Evolutionary conservation across 768 basidiomycete genomes (phyloP), one percentile per base, ranked within the genome.

Genomic region (Asterophora parasitica): DNA sequence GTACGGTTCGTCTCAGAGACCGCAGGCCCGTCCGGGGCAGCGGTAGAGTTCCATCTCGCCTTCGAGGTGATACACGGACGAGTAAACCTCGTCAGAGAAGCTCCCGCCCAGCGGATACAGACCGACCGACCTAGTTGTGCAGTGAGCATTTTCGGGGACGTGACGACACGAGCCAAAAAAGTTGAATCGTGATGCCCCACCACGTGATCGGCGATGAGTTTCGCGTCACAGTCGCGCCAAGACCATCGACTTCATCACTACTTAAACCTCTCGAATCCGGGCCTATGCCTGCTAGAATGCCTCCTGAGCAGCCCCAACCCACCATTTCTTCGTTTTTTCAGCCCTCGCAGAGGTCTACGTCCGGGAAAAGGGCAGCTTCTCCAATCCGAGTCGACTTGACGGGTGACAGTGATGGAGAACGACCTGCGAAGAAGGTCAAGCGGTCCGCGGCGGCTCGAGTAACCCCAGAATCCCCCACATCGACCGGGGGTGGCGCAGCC

Each of bases 1-100:
- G 52, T 65, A 85, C 85, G 83, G 56, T 85, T 84, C 13, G 83
- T 85, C 52, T 80, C 80, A 1, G 84, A 79, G 32, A 74, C 61
- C 4, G 70, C 64, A 15, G 74, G 71, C 10, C 73, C 76, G 46
- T 78, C 77, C 27, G 55, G 61, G 26, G 65, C 49, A 10, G 54
- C 34, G n/a, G 61, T 59, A 20, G 65, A 58, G 12, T 65, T 51
- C 48, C 57, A 58, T 53, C 64, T 62, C 23, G 26, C 32, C 9
- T 30, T 13, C 7, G 48, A 33, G 1, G 28, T 10, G 26, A 30
- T 41, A 2, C 47, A 44, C 17, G 31, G 30, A 23, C 45, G 44
- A 30, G 28, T 44, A 31, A 49, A 42, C 28, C 38, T 46, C 19
- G 38, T 31, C 33, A 54, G 28, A 31, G 51, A 47, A n/a, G 48